Evolutionary conservation across 2,329 filamentous ascomycete species (phyloP).

Genomic region (Penicillium sp.): DNA sequence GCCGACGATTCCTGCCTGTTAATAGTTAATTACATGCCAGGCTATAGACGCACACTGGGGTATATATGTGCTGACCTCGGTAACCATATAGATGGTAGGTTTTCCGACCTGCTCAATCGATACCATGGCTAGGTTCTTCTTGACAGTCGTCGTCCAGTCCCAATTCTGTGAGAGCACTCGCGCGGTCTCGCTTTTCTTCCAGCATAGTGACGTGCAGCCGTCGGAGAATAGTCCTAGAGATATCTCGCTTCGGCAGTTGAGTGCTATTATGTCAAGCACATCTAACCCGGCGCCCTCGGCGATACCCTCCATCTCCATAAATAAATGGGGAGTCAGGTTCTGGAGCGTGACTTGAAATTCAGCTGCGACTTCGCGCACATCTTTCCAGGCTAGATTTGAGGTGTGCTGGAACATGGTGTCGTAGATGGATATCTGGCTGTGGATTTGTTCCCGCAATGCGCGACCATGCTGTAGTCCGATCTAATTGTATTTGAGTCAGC

Average conservation of each 20-base stretch:
- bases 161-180: conserved; percentile 49
- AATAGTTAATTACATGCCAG: neutral
- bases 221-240: conserved; percentile 50
- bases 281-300: conserved; percentile 44
- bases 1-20: conserved; percentile 48
- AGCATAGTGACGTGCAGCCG: conserved; percentile 50
- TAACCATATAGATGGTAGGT: conserved; percentile 48
- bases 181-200: conserved; percentile 35
- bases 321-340: conserved; percentile 29
- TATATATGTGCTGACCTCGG: conserved; percentile 32
- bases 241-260: conserved; percentile 55
- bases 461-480: conserved; percentile 44
- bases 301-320: conserved; percentile 45
- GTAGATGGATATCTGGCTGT: conserved; percentile 42
- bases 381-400: conserved; percentile 40
- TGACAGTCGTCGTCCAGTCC: conserved; percentile 50
- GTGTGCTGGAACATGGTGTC: conserved; percentile 40
- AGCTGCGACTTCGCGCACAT: conserved; percentile 40
- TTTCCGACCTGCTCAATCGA: conserved; percentile 40
- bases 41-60: neutral
- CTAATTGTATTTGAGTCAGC: conserved; percentile 22
- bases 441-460: conserved; percentile 34
- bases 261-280: conserved; percentile 47
- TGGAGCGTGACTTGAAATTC: conserved; percentile 42
- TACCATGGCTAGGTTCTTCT: conserved; percentile 45